Evolutionary conservation across 192 early-diverging fungal genomes (phyloP), one percentile per base, ranked within the genome.

Genomic region (Podila minutissima): DNA sequence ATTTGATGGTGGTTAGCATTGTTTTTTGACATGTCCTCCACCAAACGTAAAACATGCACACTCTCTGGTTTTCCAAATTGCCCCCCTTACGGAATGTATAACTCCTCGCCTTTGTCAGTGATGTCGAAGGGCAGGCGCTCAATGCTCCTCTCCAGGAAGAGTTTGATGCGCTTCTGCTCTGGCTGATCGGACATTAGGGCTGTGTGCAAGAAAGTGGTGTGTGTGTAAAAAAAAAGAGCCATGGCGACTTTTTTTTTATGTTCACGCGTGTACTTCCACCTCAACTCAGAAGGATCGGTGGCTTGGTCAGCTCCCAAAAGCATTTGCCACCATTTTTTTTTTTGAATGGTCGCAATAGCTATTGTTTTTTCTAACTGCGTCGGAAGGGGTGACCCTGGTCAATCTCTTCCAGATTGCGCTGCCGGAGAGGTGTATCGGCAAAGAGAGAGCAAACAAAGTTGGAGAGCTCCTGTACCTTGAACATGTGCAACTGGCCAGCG

Each of bases 391-490:
- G 76, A 3, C 83, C 83, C 10, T 79, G 74, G 13, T 50, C 65
- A 51, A 91, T 91, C 72, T 91, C 89, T n/a, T 81, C 49, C 2
- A 91, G 51, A 62, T 83, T 87, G 26, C 66, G 63, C 33, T 84
- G 73, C 26, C 89, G 77, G 13, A 89, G 66, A 4, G 82, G 71
- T 31, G 89, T 86, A 49, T 90, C 88, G 4, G 89, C 88, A 74
- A 91, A 91, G 20, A 91, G 59, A 5, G 90, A 86, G 62, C 86
- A 86, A 1, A 91, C 24, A 3, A 91, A 69, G 12, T 75, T 64
- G 19, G 78, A 72, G n/a, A 91, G 70, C 59, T 91, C 89, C 2
- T 67, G 55, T 11, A 71, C 83, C 11, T 70, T 62, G 58, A 91
- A 91, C 74, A 82, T 79, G 26, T 72, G 64, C 11, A 91, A 63